phyloP scores from a whole-genome alignment of 2,329 filamentous ascomycete genomes.

The Colletotrichum falcatum region DNA sequence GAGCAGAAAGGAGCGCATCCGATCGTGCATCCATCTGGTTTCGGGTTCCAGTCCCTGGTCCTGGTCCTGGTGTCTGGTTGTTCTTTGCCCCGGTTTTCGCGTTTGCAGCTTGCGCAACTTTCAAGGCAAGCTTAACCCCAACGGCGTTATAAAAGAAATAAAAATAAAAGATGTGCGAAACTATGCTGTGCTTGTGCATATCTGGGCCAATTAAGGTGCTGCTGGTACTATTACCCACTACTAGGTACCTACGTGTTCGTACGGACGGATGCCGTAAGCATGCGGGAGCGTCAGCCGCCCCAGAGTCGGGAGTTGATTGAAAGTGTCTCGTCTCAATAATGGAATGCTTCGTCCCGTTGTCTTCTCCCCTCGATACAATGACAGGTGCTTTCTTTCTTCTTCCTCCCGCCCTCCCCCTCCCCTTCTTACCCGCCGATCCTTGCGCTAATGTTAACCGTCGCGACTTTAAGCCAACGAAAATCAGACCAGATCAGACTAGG shows the following conservation, averaged over 20 bases:
- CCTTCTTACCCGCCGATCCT: slow-evolving; percentile 18
- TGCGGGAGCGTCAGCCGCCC: slow-evolving; percentile 13
- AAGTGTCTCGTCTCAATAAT: slow-evolving; percentile 27
- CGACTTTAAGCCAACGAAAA: neutral
- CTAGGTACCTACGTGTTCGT: too few relatives aligned
- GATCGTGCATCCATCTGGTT: neutral
- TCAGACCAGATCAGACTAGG: neutral
- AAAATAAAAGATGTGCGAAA: neutral
- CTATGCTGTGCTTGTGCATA: slow-evolving; percentile 13
- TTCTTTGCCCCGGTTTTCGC: slow-evolving; percentile 14
- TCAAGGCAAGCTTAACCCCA: slow-evolving; percentile 34
- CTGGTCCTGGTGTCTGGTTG: neutral
- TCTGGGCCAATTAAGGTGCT: neutral
- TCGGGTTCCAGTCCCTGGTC: neutral
- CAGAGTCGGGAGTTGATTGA: slow-evolving; percentile 34
- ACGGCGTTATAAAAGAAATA: too few relatives aligned
- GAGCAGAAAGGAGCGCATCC: neutral
- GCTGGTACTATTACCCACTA: too few relatives aligned
- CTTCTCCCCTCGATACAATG: slow-evolving; percentile 6
- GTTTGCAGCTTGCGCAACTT: neutral
- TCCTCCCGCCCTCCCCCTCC: neutral
- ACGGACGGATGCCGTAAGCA: neutral
- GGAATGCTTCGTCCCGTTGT: slow-evolving; percentile 19
- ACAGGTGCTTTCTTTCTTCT: slow-evolving; percentile 3
- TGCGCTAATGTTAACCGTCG: slow-evolving; percentile 4